A percentile compares a stretch with the other conserved stretches of the same genome.
phyloP scores from a whole-genome alignment of 1,284 basidiomycete species.

The Cutaneotrichosporon arboriforme region DNA sequence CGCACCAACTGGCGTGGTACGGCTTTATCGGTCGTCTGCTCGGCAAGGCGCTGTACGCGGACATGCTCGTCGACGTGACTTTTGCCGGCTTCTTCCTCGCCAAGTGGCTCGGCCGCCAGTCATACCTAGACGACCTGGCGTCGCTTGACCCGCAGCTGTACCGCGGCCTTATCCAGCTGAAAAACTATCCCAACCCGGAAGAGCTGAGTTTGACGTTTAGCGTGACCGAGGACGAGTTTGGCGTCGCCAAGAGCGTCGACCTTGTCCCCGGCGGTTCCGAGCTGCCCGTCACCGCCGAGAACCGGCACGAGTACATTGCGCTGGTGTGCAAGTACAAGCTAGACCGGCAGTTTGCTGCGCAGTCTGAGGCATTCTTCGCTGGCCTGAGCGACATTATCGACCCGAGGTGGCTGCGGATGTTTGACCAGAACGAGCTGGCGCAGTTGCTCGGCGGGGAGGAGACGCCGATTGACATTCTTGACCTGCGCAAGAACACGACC shows the following conservation, averaged over 20 bases:
- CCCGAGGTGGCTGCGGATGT: conserved; percentile 86
- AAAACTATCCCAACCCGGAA: conserved; percentile 83
- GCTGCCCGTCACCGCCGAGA: conserved; percentile 81
- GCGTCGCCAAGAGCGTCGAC: conserved; percentile 69
- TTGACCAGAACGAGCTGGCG: conserved; percentile 87
- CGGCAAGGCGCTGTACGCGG: conserved; percentile 94
- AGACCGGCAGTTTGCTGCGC: conserved; percentile 77
- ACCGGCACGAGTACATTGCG: conserved; percentile 84
- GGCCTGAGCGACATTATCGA: conserved; percentile 85
- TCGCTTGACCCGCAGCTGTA: conserved; percentile 92
- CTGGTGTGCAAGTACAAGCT: conserved; percentile 84
- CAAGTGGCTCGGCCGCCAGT: conserved; percentile 76
- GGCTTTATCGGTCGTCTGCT: conserved; percentile 80
- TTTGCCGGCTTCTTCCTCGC: conserved; percentile 88
- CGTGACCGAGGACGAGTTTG: conserved; percentile 85
- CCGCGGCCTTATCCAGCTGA: conserved; percentile 72
- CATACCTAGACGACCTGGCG: conserved; percentile 80
- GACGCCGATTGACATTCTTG: conserved; percentile 72
- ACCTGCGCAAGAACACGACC: conserved; percentile 66
- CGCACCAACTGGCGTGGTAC: conserved; percentile 85
- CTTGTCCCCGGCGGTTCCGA: conserved; percentile 79
- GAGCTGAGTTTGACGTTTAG: conserved; percentile 92
- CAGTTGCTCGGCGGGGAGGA: conserved; percentile 79
- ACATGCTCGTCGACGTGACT: conserved; percentile 90
- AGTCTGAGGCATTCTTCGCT: conserved; percentile 63